Percentiles rank a stretch among this genome's conserved stretches.
These are phyloP conservation scores for Magnolia sinica DNA, from an alignment of 164 flowering plant genomes.

Conservation along the genomic window DNA sequence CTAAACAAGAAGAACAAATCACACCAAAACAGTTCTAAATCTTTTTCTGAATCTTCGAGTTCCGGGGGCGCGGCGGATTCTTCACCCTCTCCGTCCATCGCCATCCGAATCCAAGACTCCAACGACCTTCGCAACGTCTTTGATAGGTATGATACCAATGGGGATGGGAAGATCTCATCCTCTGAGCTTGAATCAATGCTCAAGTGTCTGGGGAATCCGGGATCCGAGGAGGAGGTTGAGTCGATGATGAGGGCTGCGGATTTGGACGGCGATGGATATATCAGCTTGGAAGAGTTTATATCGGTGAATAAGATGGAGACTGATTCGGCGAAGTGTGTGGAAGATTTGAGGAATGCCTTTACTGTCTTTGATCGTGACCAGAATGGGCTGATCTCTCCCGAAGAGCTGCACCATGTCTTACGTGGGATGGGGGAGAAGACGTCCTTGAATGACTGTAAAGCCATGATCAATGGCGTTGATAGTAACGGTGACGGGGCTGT, in stretches of 20 bases:
- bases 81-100: neutral
- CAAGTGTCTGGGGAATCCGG: conserved; percentile 8
- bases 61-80: neutral
- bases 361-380: conserved; percentile 12
- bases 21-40: neutral
- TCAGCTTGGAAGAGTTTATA: conserved; percentile 18
- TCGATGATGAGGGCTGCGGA: conserved; percentile 21
- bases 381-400: conserved; percentile 19
- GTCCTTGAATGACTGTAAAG: conserved; percentile 11
- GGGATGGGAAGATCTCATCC: conserved; percentile 16
- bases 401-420: conserved; percentile 18
- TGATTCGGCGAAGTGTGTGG: conserved; percentile 10
- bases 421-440: conserved; percentile 16
- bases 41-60: neutral
- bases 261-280: conserved; percentile 17
- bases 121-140: conserved; percentile 16
- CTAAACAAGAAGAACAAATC: no score
- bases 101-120: conserved; percentile 6
- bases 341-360: conserved; percentile 17
- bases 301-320: conserved; percentile 10
- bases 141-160: conserved; percentile 14
- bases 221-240: conserved; percentile 9
- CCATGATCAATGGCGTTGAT: conserved; percentile 14
- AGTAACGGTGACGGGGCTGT: conserved; percentile 19
- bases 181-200: conserved; percentile 18